Evolutionary conservation across 148 eudicot species (phyloP).

Genomic region (Silene conica): DNA sequence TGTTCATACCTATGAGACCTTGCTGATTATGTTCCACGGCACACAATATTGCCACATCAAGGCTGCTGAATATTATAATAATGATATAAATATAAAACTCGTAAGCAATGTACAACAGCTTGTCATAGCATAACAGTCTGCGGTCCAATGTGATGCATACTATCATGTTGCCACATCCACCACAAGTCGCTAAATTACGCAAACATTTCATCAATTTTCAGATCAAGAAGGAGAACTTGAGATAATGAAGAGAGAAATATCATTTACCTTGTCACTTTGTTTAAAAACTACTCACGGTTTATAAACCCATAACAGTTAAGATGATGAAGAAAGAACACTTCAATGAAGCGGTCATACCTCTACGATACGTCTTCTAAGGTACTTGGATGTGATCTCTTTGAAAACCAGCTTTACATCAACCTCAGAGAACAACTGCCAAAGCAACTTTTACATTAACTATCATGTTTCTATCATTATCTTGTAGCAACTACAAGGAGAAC

Average conservation of each 20-base stretch:
- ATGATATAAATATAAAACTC: too few relatives aligned
- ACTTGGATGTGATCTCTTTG: constrained; percentile 82
- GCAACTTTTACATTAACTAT: background rate
- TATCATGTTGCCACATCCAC: background rate
- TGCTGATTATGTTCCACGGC: background rate
- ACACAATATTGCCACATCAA: background rate
- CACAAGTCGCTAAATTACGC: background rate
- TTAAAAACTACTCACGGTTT: background rate
- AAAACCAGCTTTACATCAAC: constrained; percentile 98
- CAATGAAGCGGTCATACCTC: constrained; percentile 45
- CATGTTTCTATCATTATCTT: background rate
- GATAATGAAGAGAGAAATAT: background rate
- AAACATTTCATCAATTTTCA: background rate
- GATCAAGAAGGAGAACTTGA: background rate
- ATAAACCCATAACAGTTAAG: too few relatives aligned
- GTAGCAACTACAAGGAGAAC: background rate
- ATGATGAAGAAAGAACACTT: background rate
- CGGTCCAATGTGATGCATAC: background rate
- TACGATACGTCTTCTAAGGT: constrained; percentile 83
- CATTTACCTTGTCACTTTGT: background rate
- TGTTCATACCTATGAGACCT: background rate
- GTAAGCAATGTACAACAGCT: too few relatives aligned
- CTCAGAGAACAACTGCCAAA: constrained; percentile 71
- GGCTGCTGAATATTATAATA: background rate
- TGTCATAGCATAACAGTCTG: too few relatives aligned